Percentiles rank a stretch among this genome's conserved stretches.
Conservation (phyloP, 1,284 basidiomycete species). For the Cerioporus squamosus region DNA sequence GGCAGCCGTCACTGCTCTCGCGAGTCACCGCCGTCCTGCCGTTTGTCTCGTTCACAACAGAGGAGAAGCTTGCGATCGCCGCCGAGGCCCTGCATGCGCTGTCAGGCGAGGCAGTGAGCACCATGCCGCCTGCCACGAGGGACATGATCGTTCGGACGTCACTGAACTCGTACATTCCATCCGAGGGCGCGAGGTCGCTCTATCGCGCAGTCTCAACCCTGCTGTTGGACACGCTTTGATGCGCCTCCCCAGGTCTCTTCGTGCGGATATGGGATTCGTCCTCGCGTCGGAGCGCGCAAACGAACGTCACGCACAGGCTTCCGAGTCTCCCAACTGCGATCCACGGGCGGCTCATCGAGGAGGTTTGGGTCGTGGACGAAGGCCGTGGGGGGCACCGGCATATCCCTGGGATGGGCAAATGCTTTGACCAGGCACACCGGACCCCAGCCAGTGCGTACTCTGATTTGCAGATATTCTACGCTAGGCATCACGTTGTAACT, state of each 20-base stretch:
- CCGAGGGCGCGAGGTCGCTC: slow-evolving; percentile 77
- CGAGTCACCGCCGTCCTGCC: slow-evolving; percentile 78
- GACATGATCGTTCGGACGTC: slow-evolving; percentile 61
- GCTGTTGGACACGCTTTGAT: slow-evolving; percentile 55
- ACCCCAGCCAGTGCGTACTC: slow-evolving; percentile 17
- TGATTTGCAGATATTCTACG: neutral
- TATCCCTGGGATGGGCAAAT: too few species aligned
- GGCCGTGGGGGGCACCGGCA: too few species aligned
- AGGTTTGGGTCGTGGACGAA: neutral
- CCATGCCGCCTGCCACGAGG: slow-evolving; percentile 52
- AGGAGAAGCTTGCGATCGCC: slow-evolving; percentile 75
- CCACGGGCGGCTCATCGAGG: neutral
- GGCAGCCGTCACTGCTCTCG: slow-evolving; percentile 76
- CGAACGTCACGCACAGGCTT: neutral
- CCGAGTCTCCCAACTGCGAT: neutral
- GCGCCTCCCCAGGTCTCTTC: neutral
- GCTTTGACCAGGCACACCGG: neutral
- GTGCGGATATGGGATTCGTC: neutral
- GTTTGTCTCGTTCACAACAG: slow-evolving; percentile 74
- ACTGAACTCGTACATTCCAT: slow-evolving; percentile 60
- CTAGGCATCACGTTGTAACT: slow-evolving; percentile 17
- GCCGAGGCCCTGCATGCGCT: slow-evolving; percentile 70
- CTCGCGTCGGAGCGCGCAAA: neutral
- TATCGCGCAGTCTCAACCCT: slow-evolving; percentile 76
- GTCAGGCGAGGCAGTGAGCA: slow-evolving; percentile 50